phyloP scores from a whole-genome alignment of 768 basidiomycete species.

The Rhodotorula kratochvilovae region DNA sequence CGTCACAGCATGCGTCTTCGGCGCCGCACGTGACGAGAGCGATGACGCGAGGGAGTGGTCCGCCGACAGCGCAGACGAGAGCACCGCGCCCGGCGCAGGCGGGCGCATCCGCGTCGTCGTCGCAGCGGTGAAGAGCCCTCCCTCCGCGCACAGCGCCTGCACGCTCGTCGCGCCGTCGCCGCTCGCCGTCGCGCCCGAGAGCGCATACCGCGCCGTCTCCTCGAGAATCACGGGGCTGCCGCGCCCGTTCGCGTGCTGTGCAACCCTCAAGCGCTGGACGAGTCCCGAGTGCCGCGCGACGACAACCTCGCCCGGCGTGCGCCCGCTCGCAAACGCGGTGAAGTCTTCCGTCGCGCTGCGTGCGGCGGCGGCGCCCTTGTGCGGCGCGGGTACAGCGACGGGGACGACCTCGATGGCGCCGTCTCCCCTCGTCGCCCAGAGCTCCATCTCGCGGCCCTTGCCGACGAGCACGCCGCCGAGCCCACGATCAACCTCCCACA shows the following conservation, averaged over 20 bases:
- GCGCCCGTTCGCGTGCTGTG: not conserved
- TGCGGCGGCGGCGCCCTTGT: not conserved
- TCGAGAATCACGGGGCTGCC: not conserved
- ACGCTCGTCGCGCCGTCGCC: not conserved
- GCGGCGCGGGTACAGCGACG: not conserved
- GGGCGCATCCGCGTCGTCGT: constrained; percentile 1
- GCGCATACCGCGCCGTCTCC: constrained; percentile 17
- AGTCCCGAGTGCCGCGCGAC: constrained; percentile 10
- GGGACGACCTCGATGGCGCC: not conserved
- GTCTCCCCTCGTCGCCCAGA: constrained; percentile 4
- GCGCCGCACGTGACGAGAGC: constrained; percentile 3
- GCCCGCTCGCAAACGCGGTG: constrained; percentile 7
- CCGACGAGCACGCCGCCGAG: constrained; percentile 3
- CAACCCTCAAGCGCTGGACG: constrained; percentile 1
- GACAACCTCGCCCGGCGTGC: not conserved
- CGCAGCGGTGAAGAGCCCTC: constrained; percentile 1
- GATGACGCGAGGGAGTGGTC: constrained; percentile 6
- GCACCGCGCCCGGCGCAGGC: not conserved
- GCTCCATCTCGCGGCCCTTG: constrained; percentile 11
- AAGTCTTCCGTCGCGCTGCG: constrained; percentile 6
- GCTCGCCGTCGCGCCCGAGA: not conserved
- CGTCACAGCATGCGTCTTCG: not conserved
- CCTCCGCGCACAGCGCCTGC: not conserved
- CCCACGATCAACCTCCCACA: constrained; percentile 5
- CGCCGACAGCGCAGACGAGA: not conserved